Evolutionary conservation across 768 basidiomycete species (phyloP).

Genomic region (Fibroporia radiculosa): DNA sequence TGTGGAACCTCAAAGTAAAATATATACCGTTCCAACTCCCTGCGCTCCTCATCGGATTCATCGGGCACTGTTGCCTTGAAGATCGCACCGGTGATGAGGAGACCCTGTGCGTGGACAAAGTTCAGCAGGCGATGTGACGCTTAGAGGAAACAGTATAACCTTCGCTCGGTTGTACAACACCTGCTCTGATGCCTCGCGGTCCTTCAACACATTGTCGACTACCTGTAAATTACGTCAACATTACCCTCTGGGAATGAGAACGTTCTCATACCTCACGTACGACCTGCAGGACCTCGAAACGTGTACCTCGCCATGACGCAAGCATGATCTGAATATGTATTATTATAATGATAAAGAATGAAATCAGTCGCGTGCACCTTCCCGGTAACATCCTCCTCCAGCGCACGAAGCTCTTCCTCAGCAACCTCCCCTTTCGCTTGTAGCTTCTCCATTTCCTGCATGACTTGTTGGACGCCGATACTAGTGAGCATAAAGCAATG

Average conservation of each 20-base stretch:
- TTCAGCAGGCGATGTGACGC: background rate
- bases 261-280: constrained; percentile 50
- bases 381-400: constrained; percentile 91
- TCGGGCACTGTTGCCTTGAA: constrained; percentile 84
- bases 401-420: constrained; percentile 77
- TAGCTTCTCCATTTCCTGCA: constrained; percentile 86
- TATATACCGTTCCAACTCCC: constrained; percentile 89
- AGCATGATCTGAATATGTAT: constrained; percentile 62
- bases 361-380: constrained; percentile 43
- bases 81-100: constrained; percentile 83
- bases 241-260: constrained; percentile 6
- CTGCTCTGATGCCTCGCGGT: constrained; percentile 61
- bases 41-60: constrained; percentile 86
- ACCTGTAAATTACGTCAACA: constrained; percentile 37
- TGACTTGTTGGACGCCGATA: constrained; percentile 68
- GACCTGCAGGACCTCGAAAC: constrained; percentile 90
- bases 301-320: constrained; percentile 95
- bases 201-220: constrained; percentile 80
- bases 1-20: constrained; percentile 1
- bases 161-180: constrained; percentile 79
- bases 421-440: constrained; percentile 84
- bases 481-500: constrained; percentile 22
- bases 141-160: constrained; percentile 31
- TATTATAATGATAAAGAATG: background rate
- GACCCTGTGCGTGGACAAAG: constrained; percentile 39